Evolutionary conservation across 352 stramenopile genomes (phyloP).

Genomic region (Globisporangium ultimum): DNA sequence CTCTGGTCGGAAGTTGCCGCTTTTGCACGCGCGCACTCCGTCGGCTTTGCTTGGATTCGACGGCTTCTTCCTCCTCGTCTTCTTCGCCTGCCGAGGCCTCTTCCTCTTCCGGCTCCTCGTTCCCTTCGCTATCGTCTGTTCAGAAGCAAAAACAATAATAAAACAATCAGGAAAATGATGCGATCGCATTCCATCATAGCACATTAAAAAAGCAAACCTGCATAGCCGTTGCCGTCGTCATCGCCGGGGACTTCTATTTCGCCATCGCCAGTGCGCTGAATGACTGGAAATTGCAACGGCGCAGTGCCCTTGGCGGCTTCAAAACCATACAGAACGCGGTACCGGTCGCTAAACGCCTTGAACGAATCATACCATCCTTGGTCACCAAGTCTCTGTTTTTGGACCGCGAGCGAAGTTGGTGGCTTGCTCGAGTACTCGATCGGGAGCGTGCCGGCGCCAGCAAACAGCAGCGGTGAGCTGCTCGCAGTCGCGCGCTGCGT

Average conservation of each 20-base stretch:
- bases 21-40: slow-evolving; percentile 23
- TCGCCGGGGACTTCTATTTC: slow-evolving; percentile 16
- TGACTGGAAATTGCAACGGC: neutral
- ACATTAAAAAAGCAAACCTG: slow-evolving; percentile 5
- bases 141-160: slow-evolving; percentile 2
- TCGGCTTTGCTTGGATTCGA: slow-evolving; percentile 19
- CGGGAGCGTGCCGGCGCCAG: slow-evolving; percentile 52
- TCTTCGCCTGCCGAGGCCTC: slow-evolving; percentile 25
- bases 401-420: slow-evolving; percentile 36
- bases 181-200: slow-evolving; percentile 1
- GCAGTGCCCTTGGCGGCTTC: slow-evolving; percentile 3
- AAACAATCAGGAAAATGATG: neutral
- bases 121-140: slow-evolving; percentile 33
- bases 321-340: slow-evolving; percentile 48
- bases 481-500: slow-evolving; percentile 71
- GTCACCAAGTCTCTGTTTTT: slow-evolving; percentile 41
- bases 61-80: slow-evolving; percentile 21
- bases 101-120: slow-evolving; percentile 23
- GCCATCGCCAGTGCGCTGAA: neutral
- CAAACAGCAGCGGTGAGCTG: slow-evolving; percentile 66
- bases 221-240: slow-evolving; percentile 10
- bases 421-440: slow-evolving; percentile 83
- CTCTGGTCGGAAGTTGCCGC: slow-evolving; percentile 14
- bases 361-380: slow-evolving; percentile 70
- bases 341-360: slow-evolving; percentile 62